Evolutionary conservation across 495 filamentous ascomycete species (phyloP).

Genomic region (Tuber melanosporum): DNA sequence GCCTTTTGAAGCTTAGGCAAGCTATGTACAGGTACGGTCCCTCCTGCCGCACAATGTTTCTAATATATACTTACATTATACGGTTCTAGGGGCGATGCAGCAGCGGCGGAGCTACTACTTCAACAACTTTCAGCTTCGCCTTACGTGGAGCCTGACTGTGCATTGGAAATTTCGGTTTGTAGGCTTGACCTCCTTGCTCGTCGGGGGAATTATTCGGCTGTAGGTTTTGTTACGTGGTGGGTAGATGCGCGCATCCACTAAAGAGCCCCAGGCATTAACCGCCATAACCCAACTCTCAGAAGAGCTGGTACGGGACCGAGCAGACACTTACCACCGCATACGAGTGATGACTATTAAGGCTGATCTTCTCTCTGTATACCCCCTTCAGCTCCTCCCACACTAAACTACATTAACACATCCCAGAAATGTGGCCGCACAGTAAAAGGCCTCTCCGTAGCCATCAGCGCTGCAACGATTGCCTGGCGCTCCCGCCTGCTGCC

Average conservation of each 20-base stretch:
- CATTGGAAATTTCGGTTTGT: slow-evolving; percentile 61
- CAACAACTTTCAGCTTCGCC: slow-evolving; percentile 54
- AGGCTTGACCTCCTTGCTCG: slow-evolving; percentile 67
- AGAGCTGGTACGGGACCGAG: slow-evolving; percentile 59
- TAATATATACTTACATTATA: slow-evolving; percentile 2
- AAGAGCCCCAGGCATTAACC: slow-evolving; percentile 50
- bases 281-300: slow-evolving; percentile 63
- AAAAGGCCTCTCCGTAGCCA: slow-evolving; percentile 72
- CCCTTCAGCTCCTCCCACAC: background rate
- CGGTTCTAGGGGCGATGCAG: slow-evolving; percentile 54
- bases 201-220: slow-evolving; percentile 49
- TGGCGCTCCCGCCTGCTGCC: slow-evolving; percentile 65
- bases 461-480: slow-evolving; percentile 72
- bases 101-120: slow-evolving; percentile 61
- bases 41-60: slow-evolving; percentile 7
- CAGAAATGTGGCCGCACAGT: slow-evolving; percentile 62
- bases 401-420: slow-evolving; percentile 6
- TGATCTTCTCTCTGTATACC: slow-evolving; percentile 51
- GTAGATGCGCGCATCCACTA: slow-evolving; percentile 36
- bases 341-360: slow-evolving; percentile 72
- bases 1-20: slow-evolving; percentile 62
- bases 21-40: slow-evolving; percentile 57
- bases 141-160: slow-evolving; percentile 59
- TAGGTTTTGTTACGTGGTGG: background rate
- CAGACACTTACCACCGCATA: slow-evolving; percentile 69